Base-by-base conservation (phyloP, 2,329 filamentous ascomycete genomes). In the Bertia moriformis region DNA sequence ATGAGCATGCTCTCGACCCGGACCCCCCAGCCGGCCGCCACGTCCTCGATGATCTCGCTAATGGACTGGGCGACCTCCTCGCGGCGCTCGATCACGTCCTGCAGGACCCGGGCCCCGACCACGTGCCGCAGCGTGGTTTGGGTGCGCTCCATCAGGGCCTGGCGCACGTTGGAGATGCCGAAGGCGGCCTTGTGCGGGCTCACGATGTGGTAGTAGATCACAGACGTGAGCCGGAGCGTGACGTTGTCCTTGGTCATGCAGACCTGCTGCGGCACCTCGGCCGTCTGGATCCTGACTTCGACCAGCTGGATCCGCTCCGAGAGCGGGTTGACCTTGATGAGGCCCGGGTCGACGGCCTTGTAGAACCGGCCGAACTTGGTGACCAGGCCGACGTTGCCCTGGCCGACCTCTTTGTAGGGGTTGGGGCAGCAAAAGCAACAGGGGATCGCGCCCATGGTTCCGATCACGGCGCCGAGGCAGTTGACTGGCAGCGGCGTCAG, bases 231-330 rank as follows among this genome's bases (percentile, higher is more conserved):
- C 51, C 88, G 80, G 33, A 98, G 71, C 36, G 84, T 93, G 46
- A 96, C 91, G 53, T 98, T 98, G 69, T 98, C 91, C 67, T 96
- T 96, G 59, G 91, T 98, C 88, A 98, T 98, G 70, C 91, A 96
- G 45, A 89, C 78, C 63, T 98, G 91, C 62, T 88, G 78, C 14
- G 89, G 89, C 18, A 98, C 91, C 67, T 98, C 32, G 32, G 15
- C 32, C 12, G 94, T 95, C 66, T 98, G 91, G 50, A 96, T 95
- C 77, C 96, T 98, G 65, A 98, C 91, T 58, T 98, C 91, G 55
- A 98, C 82, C 52, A 93, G 85, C 49, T 86, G 80, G 32, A 98
- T 71, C 42, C 71, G 75, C 68, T 98, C 91, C 51, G 82, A 89
- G 40, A 96, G 76, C 3, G 89, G 89, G 65, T 98, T 98, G 69